Evolutionary conservation across 208 protist genomes (phyloP), one percentile per base, ranked within the genome.

Genomic region (Trypanosoma avium): DNA sequence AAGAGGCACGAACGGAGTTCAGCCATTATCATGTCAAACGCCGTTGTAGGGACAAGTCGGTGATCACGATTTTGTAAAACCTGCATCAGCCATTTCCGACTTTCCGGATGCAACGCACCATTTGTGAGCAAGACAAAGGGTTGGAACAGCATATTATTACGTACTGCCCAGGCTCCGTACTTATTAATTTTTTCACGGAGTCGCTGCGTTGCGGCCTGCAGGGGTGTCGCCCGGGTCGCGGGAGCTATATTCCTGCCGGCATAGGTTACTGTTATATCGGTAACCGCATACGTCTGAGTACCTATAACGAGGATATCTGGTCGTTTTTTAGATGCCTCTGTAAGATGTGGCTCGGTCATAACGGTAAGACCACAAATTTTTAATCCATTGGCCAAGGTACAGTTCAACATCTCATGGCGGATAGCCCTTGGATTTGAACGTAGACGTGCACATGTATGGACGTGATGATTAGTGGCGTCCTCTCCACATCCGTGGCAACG

Each of bases 261-360:
- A 32, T 74, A 73, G n/a, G 61, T 70, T 32, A 78, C 61, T 30
- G 48, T 47, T 19, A 78, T 49, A 40, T 78, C 72, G 24, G 72
- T 78, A 3, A 67, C 36, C 43, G 63, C 60, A 32, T 67, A 59
- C 1, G 54, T 62, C 29, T 40, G 19, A 1, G 47, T 7, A 2
- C 42, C 54, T 33, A 32, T 30, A 4, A 79, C 27, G 54, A 54
- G 45, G 29, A 79, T 24, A 47, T 79, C 73, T 38, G 72, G 59
- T 6, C 67, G 32, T 30, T 49, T 48, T 45, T 32, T 17, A 61
- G 48, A 75, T 12, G 22, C 33, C n/a, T 33, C 21, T n/a, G 45
- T 36, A 12, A 49, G 47, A 36, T 55, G 52, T 24, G 69, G 74
- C 27, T 75, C 67, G 26, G 42, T 8, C 0, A 13, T 40, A 22